phyloP scores from a whole-genome alignment of 768 basidiomycete species.

The Phlegmacium glaucopus region DNA sequence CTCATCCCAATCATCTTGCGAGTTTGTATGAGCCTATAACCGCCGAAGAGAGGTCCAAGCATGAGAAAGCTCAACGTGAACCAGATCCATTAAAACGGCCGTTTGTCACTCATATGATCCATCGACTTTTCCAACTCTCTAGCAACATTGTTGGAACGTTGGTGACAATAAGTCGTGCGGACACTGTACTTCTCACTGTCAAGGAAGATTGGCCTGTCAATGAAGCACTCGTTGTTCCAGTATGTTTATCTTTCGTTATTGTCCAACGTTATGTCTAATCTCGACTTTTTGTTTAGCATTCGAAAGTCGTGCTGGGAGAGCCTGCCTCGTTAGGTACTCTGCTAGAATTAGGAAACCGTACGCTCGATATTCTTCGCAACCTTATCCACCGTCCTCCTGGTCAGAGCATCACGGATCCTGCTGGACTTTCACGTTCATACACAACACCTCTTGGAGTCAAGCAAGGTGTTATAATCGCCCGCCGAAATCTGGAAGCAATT shows the following conservation, averaged over 20 bases:
- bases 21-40: conserved; percentile 79
- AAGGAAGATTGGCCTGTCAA: conserved; percentile 71
- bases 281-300: conserved; percentile 51
- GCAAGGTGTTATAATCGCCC: conserved; percentile 52
- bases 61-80: conserved; percentile 62
- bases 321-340: conserved; percentile 84
- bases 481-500: conserved; percentile 64
- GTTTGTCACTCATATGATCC: conserved; percentile 65
- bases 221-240: conserved; percentile 70
- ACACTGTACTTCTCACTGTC: conserved; percentile 59
- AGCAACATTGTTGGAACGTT: conserved; percentile 69
- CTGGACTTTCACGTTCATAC: conserved; percentile 23
- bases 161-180: conserved; percentile 65
- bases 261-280: background rate
- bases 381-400: conserved; percentile 60
- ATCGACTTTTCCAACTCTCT: conserved; percentile 67
- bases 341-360: conserved; percentile 78
- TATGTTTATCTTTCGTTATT: conserved; percentile 33
- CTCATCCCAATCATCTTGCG: conserved; percentile 87
- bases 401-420: conserved; percentile 44
- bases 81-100: conserved; percentile 69
- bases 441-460: conserved; percentile 46
- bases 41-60: conserved; percentile 61
- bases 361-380: conserved; percentile 68
- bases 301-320: conserved; percentile 80